Evolutionary conservation across 2,329 filamentous ascomycete species (phyloP), one percentile per base, ranked within the genome.

Genomic region (Epichloe sibirici): DNA sequence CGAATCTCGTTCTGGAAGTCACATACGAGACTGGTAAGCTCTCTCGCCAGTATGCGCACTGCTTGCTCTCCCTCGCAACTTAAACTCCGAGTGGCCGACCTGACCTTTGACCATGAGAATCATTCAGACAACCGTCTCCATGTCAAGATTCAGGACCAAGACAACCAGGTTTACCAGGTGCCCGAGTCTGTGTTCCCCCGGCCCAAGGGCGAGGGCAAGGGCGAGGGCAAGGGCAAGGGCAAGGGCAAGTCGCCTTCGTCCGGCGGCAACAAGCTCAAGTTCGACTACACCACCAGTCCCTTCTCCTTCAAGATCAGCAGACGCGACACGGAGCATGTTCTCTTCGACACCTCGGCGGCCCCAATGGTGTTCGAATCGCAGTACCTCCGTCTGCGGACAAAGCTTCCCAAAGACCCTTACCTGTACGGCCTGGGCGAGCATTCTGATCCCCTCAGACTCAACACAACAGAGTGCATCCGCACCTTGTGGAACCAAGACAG

Each of bases 401-500:
- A 74, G 55, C 72, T 93, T 11, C 86, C 88, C 0, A 66, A 78
- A 1, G 72, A 81, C 51, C 85, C 86, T 0, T 80, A 85, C 59
- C 70, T 93, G 5, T 93, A 93, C 63, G 88, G 88, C 0, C 74
- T 91, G 2, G 88, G 88, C 38, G 87, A 91, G 67, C 85, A 89
- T 63, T 83, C 79, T 2, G 86, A 90, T 58, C 73, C 81, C 1
- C 81, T 89, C 61, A 76, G 78, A 46, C 72, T 90, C 54, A 81
- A 82, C 56, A 85, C 80, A 0, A 81, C 77, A 35, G 78, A 85
- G 65, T 69, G 69, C 57, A 74, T 62, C 46, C 81, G 86, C 40
- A 87, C 85, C 0, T 63, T 89, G 6, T 88, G 84, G 80, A 83
- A 82, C 47, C 76, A 83, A 45, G 86, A 90, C 66, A 74, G 83